These are phyloP conservation scores for Auricularia heimuer DNA, from an alignment of 768 basidiomycete genomes.

Conservation along the genomic window DNA sequence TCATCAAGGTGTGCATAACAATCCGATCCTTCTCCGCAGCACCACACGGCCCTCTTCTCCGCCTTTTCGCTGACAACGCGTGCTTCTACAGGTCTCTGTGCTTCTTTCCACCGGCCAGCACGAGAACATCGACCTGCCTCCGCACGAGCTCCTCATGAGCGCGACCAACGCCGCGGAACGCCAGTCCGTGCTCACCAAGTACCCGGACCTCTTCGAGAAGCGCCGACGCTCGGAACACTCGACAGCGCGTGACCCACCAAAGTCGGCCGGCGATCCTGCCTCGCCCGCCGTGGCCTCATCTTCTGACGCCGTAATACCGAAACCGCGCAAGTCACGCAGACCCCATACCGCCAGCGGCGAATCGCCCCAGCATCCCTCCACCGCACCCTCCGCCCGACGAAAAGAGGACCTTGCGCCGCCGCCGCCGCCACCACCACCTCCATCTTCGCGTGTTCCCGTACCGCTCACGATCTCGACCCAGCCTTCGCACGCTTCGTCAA, in stretches of 20 bases:
- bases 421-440: neutral
- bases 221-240: conserved; percentile 2
- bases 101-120: neutral
- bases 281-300: neutral
- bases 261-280: neutral
- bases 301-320: neutral
- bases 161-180: conserved; percentile 64
- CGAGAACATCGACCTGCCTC: conserved; percentile 60
- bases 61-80: conserved; percentile 3
- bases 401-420: neutral
- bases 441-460: neutral
- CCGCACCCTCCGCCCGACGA: neutral
- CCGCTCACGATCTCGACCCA: conserved; percentile 12
- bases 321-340: neutral
- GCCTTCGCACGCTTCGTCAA: conserved; percentile 13
- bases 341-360: neutral
- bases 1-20: conserved; percentile 44
- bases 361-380: neutral
- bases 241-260: neutral
- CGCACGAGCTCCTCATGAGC: conserved; percentile 56
- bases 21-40: neutral
- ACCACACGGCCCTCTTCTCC: conserved; percentile 6
- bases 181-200: conserved; percentile 51
- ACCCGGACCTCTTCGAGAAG: conserved; percentile 29
- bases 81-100: neutral